Evolutionary conservation across 306 rosid genomes (phyloP).

Genomic region (Hylodesmum podocarpum): DNA sequence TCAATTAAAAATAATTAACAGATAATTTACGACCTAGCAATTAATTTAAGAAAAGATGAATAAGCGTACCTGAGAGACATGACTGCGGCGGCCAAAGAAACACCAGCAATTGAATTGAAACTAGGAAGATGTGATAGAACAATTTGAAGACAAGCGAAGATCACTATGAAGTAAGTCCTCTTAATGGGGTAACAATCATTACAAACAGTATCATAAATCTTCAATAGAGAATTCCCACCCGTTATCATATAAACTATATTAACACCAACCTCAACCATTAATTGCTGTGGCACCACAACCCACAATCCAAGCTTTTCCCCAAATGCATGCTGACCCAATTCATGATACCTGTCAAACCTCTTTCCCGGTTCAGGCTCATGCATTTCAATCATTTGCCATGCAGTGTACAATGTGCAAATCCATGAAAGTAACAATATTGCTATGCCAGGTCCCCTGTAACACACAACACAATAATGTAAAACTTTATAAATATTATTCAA

Average conservation of each 20-base stretch:
- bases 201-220: conserved; percentile 46
- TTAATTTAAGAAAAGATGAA: not conserved
- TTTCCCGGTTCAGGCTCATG: conserved; percentile 75
- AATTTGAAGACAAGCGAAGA: conserved; percentile 59
- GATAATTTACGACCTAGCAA: no score
- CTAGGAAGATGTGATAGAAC: conserved; percentile 74
- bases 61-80: conserved; percentile 59
- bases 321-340: conserved; percentile 74
- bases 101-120: conserved; percentile 56
- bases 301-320: conserved; percentile 73
- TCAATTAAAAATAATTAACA: no score
- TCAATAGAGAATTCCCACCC: conserved; percentile 65
- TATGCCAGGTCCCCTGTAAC: conserved; percentile 66
- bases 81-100: conserved; percentile 65
- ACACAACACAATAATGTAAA: no score
- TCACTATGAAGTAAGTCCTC: conserved; percentile 59
- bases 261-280: conserved; percentile 55
- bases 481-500: no score
- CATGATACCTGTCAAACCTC: conserved; percentile 71
- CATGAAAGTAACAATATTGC: conserved; percentile 56
- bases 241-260: conserved; percentile 73
- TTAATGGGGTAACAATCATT: conserved; percentile 36
- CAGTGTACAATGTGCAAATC: conserved; percentile 63
- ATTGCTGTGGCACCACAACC: conserved; percentile 79
- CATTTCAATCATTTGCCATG: conserved; percentile 87